Base-by-base conservation (phyloP, 164 flowering plant species). In the Umbellularia californica region DNA sequence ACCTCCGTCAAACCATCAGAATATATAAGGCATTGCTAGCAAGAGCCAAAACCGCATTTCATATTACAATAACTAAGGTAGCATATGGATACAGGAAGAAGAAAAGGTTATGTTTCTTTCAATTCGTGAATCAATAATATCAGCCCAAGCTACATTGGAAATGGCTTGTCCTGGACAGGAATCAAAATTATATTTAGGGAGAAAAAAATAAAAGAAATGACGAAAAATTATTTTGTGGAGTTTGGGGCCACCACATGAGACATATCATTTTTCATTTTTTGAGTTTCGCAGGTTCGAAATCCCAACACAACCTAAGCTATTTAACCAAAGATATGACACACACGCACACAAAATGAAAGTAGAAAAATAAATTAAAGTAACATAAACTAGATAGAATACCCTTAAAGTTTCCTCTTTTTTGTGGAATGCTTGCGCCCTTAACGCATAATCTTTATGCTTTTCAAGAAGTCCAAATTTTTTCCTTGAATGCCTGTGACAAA, bases 401-500 rank as follows among this genome's bases (percentile, higher is more conserved):
- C 60, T 87, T 67, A 91, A 35, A 33, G 89, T n/a, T 25, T 90
- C 88, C 83, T 92, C 88, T 69, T 94, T 92, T 50, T 76, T 75
- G 80, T 92, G 98, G 78, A 62, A 92, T 11, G 86, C 86, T 50
- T 80, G 70, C 1, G 98, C 97, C 64, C 97, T 89, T n/a, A 83
- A 70, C 33, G 86, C 89, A 87, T 94, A 91, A 77, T 94, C 98
- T 81, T 94, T 94, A 80, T 90, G 97, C 76, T 94, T 94, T 63
- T 94, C 97, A 58, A 92, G 95, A 65, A 90, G 77, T 65, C 96
- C 97, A 79, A 87, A 91, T 73, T 84, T 90, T 75, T 81, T 91
- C 80, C 98, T 87, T 11, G 83, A 62, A 5, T 73, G 69, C 71
- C 90, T 92, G 71, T 28, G 15, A 72, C 17, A 64, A 72, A 71